Evolutionary conservation across 495 filamentous ascomycete genomes (phyloP), one percentile per base, ranked within the genome.

Genomic region (Tuber magnatum): DNA sequence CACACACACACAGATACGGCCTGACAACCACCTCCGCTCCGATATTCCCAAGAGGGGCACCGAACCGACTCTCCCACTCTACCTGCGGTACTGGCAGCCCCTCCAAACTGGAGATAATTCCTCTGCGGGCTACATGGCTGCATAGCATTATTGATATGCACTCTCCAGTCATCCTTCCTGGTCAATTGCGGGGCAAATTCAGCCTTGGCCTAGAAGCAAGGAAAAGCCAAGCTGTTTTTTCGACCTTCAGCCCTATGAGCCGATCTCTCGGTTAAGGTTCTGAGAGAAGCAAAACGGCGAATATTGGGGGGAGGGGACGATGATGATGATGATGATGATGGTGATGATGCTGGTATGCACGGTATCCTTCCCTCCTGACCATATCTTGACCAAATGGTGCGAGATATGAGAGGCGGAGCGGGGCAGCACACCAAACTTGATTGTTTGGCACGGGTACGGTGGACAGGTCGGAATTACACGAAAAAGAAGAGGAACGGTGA

Each of bases 181-280:
- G 56, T 65, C 56, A 32, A 65, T 65, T 65, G 56, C 56, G 56
- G 56, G 56, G 56, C 56, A 65, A 65, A 20, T 65, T 65, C 56
- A 32, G 56, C 56, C 56, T 35, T 65, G 56, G 28, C 28, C 28
- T 28, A 65, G 14, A 32, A 61, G n/a, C 56, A 61, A 32, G 56
- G 56, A 32, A 61, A 65, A 32, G n/a, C 12, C 51, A 65, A 14
- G 28, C 28, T 35, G 56, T 65, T 28, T 20, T 65, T 65, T 65
- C 12, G 14, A 32, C 28, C 56, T 35, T 65, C 56, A 65, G 56
- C 56, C 56, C 56, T 65, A 65, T 65, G 56, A 65, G 56, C 56
- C 56, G 28, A 65, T 65, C 56, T 32, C 18, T 65, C 56, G 56
- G 56, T 65, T 65, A 65, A 65, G 56, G 56, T 65, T 65, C 56